Conservation (phyloP, 306 rosid genomes). For the Trifolium dubium region DNA sequence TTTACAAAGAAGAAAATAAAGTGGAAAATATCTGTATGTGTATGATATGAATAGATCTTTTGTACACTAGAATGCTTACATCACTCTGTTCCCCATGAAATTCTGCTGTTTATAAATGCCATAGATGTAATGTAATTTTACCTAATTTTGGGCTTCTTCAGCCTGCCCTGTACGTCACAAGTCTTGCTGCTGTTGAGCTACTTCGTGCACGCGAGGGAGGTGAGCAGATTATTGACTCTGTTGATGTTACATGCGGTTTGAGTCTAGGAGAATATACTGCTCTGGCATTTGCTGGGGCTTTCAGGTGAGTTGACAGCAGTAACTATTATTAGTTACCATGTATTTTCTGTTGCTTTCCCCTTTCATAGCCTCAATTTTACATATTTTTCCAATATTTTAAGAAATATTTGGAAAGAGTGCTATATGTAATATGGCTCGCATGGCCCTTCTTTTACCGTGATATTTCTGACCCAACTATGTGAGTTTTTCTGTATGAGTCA, state of each 20-base stretch:
- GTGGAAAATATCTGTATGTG: not conserved
- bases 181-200: constrained; percentile 97
- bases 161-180: constrained; percentile 98
- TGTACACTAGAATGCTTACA: constrained; percentile 6
- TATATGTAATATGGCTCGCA: not conserved
- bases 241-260: constrained; percentile 95
- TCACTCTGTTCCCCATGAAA: constrained; percentile 3
- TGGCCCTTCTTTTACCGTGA: constrained; percentile 23
- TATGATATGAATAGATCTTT: not conserved
- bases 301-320: constrained; percentile 61
- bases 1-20: not conserved
- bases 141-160: constrained; percentile 52
- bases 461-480: constrained; percentile 8
- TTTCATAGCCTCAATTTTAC: constrained; percentile 3
- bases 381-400: not conserved
- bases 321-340: constrained; percentile 5
- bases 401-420: constrained; percentile 8
- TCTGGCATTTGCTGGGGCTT: constrained; percentile 90
- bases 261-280: constrained; percentile 99
- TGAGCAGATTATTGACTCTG: constrained; percentile 85
- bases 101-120: constrained; percentile 29
- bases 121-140: constrained; percentile 11
- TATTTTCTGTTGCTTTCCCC: constrained; percentile 23
- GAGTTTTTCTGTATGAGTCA: constrained; percentile 19
- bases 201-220: constrained; percentile 90